A percentile compares a stretch with the other conserved stretches of the same genome.
Conservation (phyloP, 2,329 filamentous ascomycete species). For the Leptodontidium sp. region DNA sequence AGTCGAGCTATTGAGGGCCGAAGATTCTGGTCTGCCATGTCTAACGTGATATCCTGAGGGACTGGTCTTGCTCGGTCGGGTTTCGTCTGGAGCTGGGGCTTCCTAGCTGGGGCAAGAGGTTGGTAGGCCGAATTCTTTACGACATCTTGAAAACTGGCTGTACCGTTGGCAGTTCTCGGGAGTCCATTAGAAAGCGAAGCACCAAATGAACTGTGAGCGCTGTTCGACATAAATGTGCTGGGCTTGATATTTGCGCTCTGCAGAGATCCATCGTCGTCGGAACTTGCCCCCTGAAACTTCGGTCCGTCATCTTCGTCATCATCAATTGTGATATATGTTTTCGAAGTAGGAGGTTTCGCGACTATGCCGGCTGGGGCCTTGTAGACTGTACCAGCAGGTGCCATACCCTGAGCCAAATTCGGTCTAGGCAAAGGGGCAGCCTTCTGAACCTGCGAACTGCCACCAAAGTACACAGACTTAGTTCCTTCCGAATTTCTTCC, state of each 20-base stretch:
- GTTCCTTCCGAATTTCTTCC: slow-evolving; percentile 29
- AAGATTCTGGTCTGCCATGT: slow-evolving; percentile 52
- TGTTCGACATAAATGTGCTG: slow-evolving; percentile 59
- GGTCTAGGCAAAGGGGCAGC: neutral
- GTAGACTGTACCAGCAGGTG: slow-evolving; percentile 78
- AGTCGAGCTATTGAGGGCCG: slow-evolving; percentile 5
- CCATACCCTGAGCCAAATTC: slow-evolving; percentile 67
- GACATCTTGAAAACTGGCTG: slow-evolving; percentile 48
- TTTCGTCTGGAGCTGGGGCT: slow-evolving; percentile 49
- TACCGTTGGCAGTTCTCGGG: slow-evolving; percentile 51
- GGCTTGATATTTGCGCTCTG: slow-evolving; percentile 66
- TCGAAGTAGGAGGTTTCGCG: slow-evolving; percentile 49
- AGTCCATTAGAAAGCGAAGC: slow-evolving; percentile 46
- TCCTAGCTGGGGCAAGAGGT: slow-evolving; percentile 18
- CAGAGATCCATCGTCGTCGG: slow-evolving; percentile 64
- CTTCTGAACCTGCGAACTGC: slow-evolving; percentile 10
- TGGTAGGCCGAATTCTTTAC: slow-evolving; percentile 38
- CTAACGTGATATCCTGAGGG: slow-evolving; percentile 51
- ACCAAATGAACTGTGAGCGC: slow-evolving; percentile 50
- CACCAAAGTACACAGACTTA: slow-evolving; percentile 14
- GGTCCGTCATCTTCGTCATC: slow-evolving; percentile 65
- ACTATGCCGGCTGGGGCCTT: slow-evolving; percentile 56
- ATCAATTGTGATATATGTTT: slow-evolving; percentile 57
- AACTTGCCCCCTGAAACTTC: slow-evolving; percentile 67
- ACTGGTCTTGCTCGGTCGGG: slow-evolving; percentile 56